Conservation (phyloP, 225 moss, liverwort and hornwort species). For the Pseudoscleropodium purum region DNA sequence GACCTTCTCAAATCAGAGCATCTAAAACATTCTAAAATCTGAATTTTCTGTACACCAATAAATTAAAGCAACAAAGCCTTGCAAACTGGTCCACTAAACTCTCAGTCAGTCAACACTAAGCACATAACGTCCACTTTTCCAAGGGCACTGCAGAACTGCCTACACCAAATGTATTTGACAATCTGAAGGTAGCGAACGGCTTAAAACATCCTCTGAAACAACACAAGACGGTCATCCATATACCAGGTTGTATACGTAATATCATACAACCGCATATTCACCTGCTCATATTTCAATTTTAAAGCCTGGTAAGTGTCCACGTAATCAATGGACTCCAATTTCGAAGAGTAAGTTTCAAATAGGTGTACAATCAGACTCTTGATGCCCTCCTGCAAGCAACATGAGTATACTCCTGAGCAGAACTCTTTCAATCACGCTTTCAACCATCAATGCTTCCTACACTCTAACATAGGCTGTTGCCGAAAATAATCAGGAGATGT, state of each 20-base stretch:
- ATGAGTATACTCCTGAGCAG: not conserved
- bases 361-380: conserved; percentile 64
- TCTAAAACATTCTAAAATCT: not conserved
- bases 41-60: not conserved
- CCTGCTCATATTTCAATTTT: conserved; percentile 89
- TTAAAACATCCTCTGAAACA: not conserved
- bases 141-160: not conserved
- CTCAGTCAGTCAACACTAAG: not conserved
- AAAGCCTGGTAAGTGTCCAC: conserved; percentile 75
- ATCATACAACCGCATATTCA: conserved; percentile 7
- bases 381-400: conserved; percentile 67
- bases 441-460: not conserved
- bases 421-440: not conserved
- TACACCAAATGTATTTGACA: not conserved
- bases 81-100: not conserved
- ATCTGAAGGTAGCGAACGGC: not conserved
- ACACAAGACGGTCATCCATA: not conserved
- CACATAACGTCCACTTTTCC: not conserved
- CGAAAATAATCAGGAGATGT: not conserved
- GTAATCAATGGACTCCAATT: conserved; percentile 74
- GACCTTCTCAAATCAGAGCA: not conserved
- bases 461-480: not conserved
- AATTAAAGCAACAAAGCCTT: not conserved
- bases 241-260: not conserved
- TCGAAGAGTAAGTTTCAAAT: conserved; percentile 71